These are phyloP conservation scores for Eucommia ulmoides DNA, from an alignment of 257 asterid species.

Conservation along the genomic window DNA sequence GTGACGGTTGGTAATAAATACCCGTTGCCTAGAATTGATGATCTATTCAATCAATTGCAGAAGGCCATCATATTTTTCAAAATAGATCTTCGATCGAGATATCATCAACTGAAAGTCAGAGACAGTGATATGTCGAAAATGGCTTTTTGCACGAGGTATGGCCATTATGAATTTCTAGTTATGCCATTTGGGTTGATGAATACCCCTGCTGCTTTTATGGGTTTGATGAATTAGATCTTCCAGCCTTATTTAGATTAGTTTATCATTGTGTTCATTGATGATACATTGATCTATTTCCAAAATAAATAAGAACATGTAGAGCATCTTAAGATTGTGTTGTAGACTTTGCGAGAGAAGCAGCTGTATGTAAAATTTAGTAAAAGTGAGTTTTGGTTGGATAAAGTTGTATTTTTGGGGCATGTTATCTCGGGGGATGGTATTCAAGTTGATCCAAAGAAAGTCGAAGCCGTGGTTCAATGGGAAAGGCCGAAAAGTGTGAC, in stretches of 20 bases:
- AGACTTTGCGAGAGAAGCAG: not conserved
- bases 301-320: not conserved
- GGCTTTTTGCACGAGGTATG: not conserved
- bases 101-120: not conserved
- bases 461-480: not conserved
- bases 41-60: not conserved
- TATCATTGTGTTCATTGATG: not conserved
- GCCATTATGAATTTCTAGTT: not conserved
- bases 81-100: not conserved
- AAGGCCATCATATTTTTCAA: not conserved
- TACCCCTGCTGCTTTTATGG: not conserved
- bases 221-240: not conserved
- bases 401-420: not conserved
- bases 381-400: not conserved
- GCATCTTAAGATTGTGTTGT: not conserved
- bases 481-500: not conserved
- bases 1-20: not conserved
- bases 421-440: not conserved
- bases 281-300: not conserved
- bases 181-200: not conserved
- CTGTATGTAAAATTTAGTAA: not conserved
- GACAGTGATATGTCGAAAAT: not conserved
- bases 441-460: not conserved
- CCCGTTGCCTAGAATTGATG: not conserved
- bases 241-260: not conserved